Conservation (phyloP, 2,329 filamentous ascomycete genomes). For the Colletotrichum sp. region DNA sequence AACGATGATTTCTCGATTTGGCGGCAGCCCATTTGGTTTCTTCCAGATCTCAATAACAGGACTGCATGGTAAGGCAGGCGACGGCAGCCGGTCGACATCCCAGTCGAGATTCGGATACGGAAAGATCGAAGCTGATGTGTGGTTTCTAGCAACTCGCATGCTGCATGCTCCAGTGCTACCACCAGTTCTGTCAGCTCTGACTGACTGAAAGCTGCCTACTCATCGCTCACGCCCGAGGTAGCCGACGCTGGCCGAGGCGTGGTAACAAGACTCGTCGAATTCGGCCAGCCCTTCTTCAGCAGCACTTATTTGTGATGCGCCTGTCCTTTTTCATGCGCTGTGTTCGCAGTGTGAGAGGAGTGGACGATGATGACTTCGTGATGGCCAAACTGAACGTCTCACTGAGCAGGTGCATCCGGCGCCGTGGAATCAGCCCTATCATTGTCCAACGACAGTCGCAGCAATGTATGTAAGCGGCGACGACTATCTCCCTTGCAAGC, state of each 20-base stretch:
- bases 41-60: not conserved
- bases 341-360: no score
- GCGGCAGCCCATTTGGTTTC: not conserved
- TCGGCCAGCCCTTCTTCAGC: no score
- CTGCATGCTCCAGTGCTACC: not conserved
- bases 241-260: no score
- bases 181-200: not conserved
- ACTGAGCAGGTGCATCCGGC: no score
- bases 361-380: no score
- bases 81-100: not conserved
- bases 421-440: not conserved
- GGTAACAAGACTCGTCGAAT: accelerated
- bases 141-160: not conserved
- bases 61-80: not conserved
- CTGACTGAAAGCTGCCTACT: not conserved
- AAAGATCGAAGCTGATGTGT: not conserved
- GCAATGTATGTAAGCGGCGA: not conserved
- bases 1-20: not conserved
- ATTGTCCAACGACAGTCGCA: not conserved
- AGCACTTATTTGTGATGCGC: no score
- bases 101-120: not conserved
- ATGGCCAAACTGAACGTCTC: no score
- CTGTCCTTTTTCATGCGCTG: no score
- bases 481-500: not conserved
- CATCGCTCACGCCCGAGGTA: no score